Base-by-base conservation (phyloP, 1,139 yeast genomes). In the Eremothecium cymbalariae region DNA sequence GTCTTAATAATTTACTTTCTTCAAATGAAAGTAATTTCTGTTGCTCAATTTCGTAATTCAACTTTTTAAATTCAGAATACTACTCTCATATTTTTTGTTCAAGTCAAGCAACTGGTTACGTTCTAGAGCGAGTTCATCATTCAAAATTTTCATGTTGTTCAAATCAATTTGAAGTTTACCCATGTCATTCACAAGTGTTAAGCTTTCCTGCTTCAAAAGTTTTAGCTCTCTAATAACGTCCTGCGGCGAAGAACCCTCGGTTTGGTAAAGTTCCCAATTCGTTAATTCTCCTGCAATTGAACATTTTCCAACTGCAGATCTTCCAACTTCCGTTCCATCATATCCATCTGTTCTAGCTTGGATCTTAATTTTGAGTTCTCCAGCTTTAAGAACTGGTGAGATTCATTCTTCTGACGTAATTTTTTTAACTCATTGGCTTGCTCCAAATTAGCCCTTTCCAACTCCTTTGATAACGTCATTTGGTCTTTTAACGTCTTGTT, bases 1-100 rank as follows among this genome's bases (percentile, higher is more conserved):
- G 67, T 42, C 85, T 62, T 37, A 82, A 59, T 39, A 76, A 67
- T 36, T 66, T 72, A 18, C 77, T 69, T 50, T 82, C 93, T 43
- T 73, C 74, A n/a, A 59, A 47, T n/a, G 76, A 70, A 31, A 80
- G 59, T 2, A 63, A 53, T 37, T 67, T 68, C 41, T 74, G 79
- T 37, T 72, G 67, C 38, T 76, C 76, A 15, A 75, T 53, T 42
- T 63, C 67, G 37, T 47, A 45, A 33, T 61, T 61, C 6, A 63
- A 37, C 39, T 50, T 77, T 58, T 36, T 51, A 41, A 62, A 49
- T 41, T 62, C 37, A 54, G 39, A 57, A 60, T 40, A 60, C 56
- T 53, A 57, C 62, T 18, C 47, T 51, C 39, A 44, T 49, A 32
- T 51, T 38, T 44, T 42, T 46, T 45, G 27, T 47, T 47, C 18